phyloP scores from a whole-genome alignment of 495 filamentous ascomycete species.

The Hypoxylon fuscum region DNA sequence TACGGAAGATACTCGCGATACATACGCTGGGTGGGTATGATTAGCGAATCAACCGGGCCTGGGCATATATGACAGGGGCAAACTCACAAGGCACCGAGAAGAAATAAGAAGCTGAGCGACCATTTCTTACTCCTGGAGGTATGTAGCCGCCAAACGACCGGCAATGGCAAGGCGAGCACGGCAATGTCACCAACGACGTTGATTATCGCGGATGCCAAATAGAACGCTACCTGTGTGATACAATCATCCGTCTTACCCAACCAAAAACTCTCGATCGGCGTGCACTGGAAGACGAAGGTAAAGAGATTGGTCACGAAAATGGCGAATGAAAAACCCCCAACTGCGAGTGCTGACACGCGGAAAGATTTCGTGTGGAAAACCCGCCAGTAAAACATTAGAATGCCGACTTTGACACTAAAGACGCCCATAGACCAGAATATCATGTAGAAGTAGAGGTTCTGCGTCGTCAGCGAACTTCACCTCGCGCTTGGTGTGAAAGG shows the following conservation, averaged over 20 bases:
- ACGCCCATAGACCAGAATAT: constrained; percentile 50
- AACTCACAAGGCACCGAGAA: constrained; percentile 55
- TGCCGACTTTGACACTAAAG: constrained; percentile 48
- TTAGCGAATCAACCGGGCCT: constrained; percentile 6
- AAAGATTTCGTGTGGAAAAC: constrained; percentile 53
- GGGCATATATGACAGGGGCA: neutral
- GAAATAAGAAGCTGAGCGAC: constrained; percentile 53
- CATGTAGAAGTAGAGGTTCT: constrained; percentile 54
- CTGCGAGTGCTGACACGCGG: constrained; percentile 47
- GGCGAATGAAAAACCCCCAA: constrained; percentile 49
- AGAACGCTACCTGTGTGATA: constrained; percentile 56
- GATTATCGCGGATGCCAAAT: constrained; percentile 56
- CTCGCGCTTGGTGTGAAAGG: neutral
- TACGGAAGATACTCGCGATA: constrained; percentile 50
- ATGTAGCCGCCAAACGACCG: constrained; percentile 54
- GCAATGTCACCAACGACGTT: constrained; percentile 58
- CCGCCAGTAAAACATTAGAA: constrained; percentile 56
- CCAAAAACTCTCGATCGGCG: constrained; percentile 55
- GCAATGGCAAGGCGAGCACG: constrained; percentile 57
- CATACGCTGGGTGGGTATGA: constrained; percentile 29
- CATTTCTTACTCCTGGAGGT: constrained; percentile 48
- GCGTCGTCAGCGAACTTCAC: constrained; percentile 6
- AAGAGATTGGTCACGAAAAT: constrained; percentile 56
- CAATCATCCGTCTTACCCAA: constrained; percentile 48
- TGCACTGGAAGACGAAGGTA: constrained; percentile 57